Conservation (phyloP, 768 basidiomycete genomes). For the Roridomyces roridus region DNA sequence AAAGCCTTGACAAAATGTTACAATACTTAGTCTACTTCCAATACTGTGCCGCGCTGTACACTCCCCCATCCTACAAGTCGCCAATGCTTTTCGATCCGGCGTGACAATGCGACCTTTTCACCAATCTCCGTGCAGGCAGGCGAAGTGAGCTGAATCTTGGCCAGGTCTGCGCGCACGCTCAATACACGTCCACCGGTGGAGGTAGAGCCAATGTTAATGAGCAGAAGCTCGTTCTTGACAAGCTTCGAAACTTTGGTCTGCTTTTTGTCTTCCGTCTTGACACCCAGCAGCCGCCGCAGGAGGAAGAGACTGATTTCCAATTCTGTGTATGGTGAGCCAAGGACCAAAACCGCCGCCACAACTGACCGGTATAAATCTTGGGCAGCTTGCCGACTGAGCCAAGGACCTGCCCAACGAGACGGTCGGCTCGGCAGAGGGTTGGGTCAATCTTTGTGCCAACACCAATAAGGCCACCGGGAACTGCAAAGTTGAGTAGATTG, state of each 20-base stretch:
- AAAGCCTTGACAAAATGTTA: no score
- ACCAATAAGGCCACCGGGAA: conserved; percentile 97
- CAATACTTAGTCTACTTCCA: conserved; percentile 78
- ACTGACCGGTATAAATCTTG: conserved; percentile 84
- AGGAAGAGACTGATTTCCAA: conserved; percentile 94
- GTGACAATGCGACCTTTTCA: conserved; percentile 95
- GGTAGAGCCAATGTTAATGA: conserved; percentile 98
- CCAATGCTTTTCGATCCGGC: conserved; percentile 98
- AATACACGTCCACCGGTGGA: conserved; percentile 96
- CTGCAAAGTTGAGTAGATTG: conserved; percentile 92
- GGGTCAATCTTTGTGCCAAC: conserved; percentile 98
- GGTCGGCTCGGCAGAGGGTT: conserved; percentile 95
- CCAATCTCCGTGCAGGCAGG: conserved; percentile 97
- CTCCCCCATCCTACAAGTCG: conserved; percentile 85
- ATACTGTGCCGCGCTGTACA: conserved; percentile 82
- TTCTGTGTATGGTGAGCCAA: conserved; percentile 49
- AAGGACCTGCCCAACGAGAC: conserved; percentile 95
- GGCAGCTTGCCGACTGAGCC: conserved; percentile 95
- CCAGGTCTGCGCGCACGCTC: conserved; percentile 92
- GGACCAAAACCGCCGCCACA: background rate
- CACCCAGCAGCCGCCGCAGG: conserved; percentile 94
- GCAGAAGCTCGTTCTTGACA: conserved; percentile 86
- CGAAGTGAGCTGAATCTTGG: conserved; percentile 91
- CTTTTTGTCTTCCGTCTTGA: conserved; percentile 98
- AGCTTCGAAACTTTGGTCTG: conserved; percentile 95